A percentile compares a stretch with the other conserved stretches of the same genome.
These are phyloP conservation scores for Tephrocybe sp. DNA, from an alignment of 768 basidiomycete species.

Conservation along the genomic window DNA sequence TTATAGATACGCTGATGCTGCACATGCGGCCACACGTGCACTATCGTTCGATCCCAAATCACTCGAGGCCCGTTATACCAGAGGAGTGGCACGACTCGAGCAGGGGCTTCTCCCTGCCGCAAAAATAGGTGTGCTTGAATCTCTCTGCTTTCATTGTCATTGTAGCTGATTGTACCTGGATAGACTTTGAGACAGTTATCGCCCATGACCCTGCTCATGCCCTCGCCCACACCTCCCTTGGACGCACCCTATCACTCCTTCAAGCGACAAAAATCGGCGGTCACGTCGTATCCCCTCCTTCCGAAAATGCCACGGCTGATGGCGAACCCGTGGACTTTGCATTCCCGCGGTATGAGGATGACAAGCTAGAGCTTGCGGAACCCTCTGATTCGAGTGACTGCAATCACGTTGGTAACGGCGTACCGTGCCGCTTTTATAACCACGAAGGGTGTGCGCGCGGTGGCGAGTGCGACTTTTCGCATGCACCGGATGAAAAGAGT, in stretches of 20 bases:
- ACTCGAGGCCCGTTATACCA: constrained; percentile 17
- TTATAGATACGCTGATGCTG: constrained; percentile 18
- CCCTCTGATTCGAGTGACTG: constrained; percentile 57
- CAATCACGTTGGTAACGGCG: constrained; percentile 48
- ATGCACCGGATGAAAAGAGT: constrained; percentile 56
- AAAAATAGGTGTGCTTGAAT: constrained; percentile 25
- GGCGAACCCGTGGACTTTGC: constrained; percentile 28
- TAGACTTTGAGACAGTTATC: constrained; percentile 37
- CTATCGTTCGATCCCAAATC: constrained; percentile 23
- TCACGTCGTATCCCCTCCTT: constrained; percentile 10
- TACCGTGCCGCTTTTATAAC: constrained; percentile 59
- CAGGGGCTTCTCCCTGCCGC: constrained; percentile 21
- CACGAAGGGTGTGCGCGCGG: constrained; percentile 49
- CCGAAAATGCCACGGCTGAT: constrained; percentile 1
- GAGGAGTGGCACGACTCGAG: constrained; percentile 22
- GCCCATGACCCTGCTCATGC: constrained; percentile 28
- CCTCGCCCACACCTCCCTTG: constrained; percentile 27
- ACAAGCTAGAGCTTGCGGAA: constrained; percentile 36
- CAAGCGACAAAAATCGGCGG: constrained; percentile 13
- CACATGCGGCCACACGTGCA: constrained; percentile 21
- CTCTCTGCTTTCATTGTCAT: neutral
- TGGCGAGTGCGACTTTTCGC: constrained; percentile 42
- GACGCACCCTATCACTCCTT: constrained; percentile 12
- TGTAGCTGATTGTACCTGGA: neutral
- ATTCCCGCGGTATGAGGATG: constrained; percentile 34